Conservation (phyloP, 257 asterid genomes). For the Cynanchum wilfordii region DNA sequence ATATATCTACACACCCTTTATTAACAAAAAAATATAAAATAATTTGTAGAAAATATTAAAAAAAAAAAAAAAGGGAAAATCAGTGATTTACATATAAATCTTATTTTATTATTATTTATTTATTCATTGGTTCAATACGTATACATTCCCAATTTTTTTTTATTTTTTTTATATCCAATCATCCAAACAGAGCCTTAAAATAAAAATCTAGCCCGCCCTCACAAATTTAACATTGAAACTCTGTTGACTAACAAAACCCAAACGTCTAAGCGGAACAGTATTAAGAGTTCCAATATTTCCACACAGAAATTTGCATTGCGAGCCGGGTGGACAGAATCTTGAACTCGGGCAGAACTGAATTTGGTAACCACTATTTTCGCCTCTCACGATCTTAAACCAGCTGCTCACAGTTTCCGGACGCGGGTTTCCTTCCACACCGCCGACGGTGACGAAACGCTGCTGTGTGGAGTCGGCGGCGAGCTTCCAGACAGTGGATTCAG, state of each 20-base stretch:
- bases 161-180: too few species aligned
- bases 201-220: neutral
- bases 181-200: too few species aligned
- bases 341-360: neutral
- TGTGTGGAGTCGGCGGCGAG: neutral
- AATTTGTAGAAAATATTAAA: too few species aligned
- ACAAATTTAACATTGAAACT: neutral
- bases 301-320: neutral
- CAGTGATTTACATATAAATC: too few species aligned
- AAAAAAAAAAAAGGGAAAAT: too few species aligned
- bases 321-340: neutral
- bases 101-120: too few species aligned
- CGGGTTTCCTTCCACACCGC: constrained; percentile 2
- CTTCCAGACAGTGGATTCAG: constrained; percentile 3
- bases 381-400: constrained; percentile 1
- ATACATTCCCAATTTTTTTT: too few species aligned
- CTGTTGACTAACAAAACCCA: neutral
- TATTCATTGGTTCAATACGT: too few species aligned
- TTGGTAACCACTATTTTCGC: neutral
- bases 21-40: too few species aligned
- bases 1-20: too few species aligned
- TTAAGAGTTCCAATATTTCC: neutral
- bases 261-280: neutral
- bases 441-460: neutral
- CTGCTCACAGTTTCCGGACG: neutral